Evolutionary conservation across 257 asterid genomes (phyloP).

Genomic region (Hygrophila difformis): DNA sequence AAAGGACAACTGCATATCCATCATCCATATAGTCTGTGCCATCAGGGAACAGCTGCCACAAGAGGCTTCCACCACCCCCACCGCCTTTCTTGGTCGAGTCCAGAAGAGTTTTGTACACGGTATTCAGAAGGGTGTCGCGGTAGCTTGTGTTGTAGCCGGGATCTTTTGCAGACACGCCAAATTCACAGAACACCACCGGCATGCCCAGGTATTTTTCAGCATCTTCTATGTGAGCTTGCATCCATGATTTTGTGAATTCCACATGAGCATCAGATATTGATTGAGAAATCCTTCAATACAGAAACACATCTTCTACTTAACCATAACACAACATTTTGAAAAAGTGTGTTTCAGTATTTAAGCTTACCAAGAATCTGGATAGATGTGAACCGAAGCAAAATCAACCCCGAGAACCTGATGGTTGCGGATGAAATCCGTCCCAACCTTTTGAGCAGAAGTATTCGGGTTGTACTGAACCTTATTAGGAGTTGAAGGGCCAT

Average conservation of each 20-base stretch:
- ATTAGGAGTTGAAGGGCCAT: conserved; percentile 75
- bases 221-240: conserved; percentile 82
- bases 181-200: conserved; percentile 83
- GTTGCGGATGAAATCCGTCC: conserved; percentile 89
- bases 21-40: conserved; percentile 93
- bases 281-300: conserved; percentile 57
- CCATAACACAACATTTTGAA: background rate
- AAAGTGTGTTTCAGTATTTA: background rate
- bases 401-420: conserved; percentile 93
- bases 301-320: background rate
- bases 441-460: conserved; percentile 71
- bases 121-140: conserved; percentile 40
- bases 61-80: conserved; percentile 60
- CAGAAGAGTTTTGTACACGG: conserved; percentile 49
- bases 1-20: conserved; percentile 75
- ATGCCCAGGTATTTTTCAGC: conserved; percentile 59
- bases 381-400: conserved; percentile 89
- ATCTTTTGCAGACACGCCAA: conserved; percentile 70
- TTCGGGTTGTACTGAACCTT: conserved; percentile 70
- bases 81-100: conserved; percentile 78
- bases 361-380: conserved; percentile 91
- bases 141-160: conserved; percentile 57
- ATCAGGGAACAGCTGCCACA: conserved; percentile 93
- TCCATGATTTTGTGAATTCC: conserved; percentile 79
- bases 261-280: conserved; percentile 58